Evolutionary conservation across 352 stramenopile species (phyloP).

Genomic region (Pythium sukuiense): DNA sequence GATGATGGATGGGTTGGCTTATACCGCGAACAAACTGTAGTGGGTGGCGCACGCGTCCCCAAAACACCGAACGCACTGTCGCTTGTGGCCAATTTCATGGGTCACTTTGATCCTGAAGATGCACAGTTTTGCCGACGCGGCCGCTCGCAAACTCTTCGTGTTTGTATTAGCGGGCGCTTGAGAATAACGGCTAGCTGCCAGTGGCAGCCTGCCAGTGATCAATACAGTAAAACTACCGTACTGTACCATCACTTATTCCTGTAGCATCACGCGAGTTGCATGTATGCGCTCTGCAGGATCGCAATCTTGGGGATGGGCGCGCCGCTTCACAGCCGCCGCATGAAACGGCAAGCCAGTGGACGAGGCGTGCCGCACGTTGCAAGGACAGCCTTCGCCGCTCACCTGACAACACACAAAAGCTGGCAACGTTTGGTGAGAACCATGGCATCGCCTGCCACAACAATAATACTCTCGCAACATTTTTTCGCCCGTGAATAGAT

Average conservation of each 20-base stretch:
- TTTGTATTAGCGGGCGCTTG: background rate
- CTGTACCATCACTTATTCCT: background rate
- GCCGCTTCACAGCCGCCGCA: background rate
- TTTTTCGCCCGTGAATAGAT: background rate
- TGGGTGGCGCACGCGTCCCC: too few species aligned
- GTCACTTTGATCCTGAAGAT: background rate
- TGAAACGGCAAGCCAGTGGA: background rate
- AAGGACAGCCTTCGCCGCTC: background rate
- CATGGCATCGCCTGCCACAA: background rate
- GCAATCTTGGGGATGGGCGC: background rate
- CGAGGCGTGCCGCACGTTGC: too few species aligned
- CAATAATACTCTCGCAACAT: background rate
- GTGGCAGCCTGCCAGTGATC: background rate
- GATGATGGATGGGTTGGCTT: too few species aligned
- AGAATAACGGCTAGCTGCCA: too few species aligned
- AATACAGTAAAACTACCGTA: background rate
- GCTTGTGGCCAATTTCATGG: too few species aligned
- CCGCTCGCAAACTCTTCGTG: background rate
- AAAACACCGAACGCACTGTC: too few species aligned
- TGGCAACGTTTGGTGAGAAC: background rate
- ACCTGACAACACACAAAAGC: background rate
- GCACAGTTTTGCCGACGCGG: too few species aligned
- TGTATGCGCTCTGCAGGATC: background rate
- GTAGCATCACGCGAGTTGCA: background rate
- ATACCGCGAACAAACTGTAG: too few species aligned